Conservation (phyloP, 352 stramenopile genomes). For the Phytophthora melonis region DNA sequence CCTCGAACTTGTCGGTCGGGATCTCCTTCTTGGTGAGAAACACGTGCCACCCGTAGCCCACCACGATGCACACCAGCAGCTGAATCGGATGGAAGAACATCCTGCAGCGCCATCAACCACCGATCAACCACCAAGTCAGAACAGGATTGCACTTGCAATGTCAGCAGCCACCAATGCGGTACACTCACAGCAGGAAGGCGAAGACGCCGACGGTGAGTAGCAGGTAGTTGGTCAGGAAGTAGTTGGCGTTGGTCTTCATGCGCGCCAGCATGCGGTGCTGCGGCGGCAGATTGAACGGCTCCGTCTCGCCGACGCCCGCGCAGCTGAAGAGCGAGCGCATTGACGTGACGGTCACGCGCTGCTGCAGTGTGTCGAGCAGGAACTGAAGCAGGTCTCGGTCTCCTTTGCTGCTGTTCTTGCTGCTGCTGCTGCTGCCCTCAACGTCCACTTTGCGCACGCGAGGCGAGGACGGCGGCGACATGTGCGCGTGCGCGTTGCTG, state of each 20-base stretch:
- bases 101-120: conserved; percentile 28
- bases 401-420: neutral
- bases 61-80: conserved; percentile 66
- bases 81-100: conserved; percentile 81
- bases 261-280: conserved; percentile 56
- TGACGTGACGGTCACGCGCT: conserved; percentile 54
- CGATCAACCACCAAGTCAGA: neutral
- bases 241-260: conserved; percentile 77
- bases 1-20: conserved; percentile 56
- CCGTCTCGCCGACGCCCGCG: conserved; percentile 65
- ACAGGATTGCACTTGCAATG: neutral
- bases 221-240: conserved; percentile 83
- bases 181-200: conserved; percentile 65
- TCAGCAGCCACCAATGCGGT: neutral
- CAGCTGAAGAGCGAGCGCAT: conserved; percentile 73
- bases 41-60: conserved; percentile 71
- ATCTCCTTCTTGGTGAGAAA: conserved; percentile 70
- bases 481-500: conserved; percentile 27
- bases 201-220: conserved; percentile 65
- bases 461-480: conserved; percentile 27
- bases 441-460: conserved; percentile 28
- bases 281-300: conserved; percentile 66
- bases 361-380: conserved; percentile 50
- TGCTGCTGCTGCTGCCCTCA: conserved; percentile 7
- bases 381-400: conserved; percentile 35